These are phyloP conservation scores for Taiozyma onychis DNA, from an alignment of 1,139 yeast species.

Conservation along the genomic window DNA sequence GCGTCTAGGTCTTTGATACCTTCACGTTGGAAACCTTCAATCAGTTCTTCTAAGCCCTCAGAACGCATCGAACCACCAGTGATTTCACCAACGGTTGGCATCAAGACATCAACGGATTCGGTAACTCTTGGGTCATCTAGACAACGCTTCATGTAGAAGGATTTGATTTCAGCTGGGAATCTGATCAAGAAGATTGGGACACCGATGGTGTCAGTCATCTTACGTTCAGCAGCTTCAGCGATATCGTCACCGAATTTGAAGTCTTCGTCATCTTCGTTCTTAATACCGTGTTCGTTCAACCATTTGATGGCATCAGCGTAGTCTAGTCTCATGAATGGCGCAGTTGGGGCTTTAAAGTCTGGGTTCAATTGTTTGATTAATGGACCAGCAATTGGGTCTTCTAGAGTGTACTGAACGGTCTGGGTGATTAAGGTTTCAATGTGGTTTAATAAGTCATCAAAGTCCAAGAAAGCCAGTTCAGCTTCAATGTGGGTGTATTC, in stretches of 20 bases:
- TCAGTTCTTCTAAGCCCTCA: conserved; percentile 69
- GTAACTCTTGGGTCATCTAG: conserved; percentile 89
- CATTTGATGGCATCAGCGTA: conserved; percentile 89
- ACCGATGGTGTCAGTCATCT: conserved; percentile 93
- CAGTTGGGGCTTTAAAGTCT: conserved; percentile 68
- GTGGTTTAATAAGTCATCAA: conserved; percentile 82
- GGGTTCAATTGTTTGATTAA: conserved; percentile 91
- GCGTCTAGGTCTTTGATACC: conserved; percentile 64
- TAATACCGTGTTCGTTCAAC: conserved; percentile 92
- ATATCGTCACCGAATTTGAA: conserved; percentile 98
- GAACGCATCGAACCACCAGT: conserved; percentile 99
- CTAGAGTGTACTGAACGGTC: conserved; percentile 68
- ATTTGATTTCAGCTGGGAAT: conserved; percentile 96
- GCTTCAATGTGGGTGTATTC: conserved; percentile 97
- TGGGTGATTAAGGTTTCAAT: conserved; percentile 73
- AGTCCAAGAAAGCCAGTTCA: conserved; percentile 80
- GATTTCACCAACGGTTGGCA: conserved; percentile 98
- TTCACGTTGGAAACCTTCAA: conserved; percentile 91
- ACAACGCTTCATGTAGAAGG: conserved; percentile 96
- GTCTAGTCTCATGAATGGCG: conserved; percentile 88
- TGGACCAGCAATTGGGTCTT: conserved; percentile 90
- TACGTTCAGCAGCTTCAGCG: conserved; percentile 99
- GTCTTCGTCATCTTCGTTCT: conserved; percentile 88
- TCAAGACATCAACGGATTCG: conserved; percentile 94
- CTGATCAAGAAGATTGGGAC: conserved; percentile 86